phyloP scores from a whole-genome alignment of 1,139 yeast species.

The Yamadazyma kanchanaburiensis region DNA sequence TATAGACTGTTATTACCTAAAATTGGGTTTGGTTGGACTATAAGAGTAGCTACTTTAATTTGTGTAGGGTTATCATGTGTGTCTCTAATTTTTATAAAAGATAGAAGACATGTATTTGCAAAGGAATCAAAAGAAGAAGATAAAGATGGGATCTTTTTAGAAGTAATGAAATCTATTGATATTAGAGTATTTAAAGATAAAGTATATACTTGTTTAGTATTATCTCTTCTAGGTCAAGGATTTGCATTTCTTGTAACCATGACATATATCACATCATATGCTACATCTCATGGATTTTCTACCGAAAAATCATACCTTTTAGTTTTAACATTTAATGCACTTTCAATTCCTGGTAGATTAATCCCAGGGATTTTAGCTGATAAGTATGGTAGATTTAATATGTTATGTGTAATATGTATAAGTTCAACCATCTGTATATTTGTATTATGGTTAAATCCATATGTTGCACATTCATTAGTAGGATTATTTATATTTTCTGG shows the following conservation, averaged over 20 bases:
- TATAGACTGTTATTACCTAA: slow-evolving; percentile 42
- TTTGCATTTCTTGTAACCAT: slow-evolving; percentile 46
- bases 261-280: slow-evolving; percentile 51
- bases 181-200: slow-evolving; percentile 22
- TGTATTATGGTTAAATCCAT: slow-evolving; percentile 45
- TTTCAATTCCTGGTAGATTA: slow-evolving; percentile 47
- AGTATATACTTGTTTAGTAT: slow-evolving; percentile 23
- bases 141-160: slow-evolving; percentile 7
- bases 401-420: slow-evolving; percentile 39
- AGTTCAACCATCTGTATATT: slow-evolving; percentile 36
- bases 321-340: slow-evolving; percentile 42
- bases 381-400: slow-evolving; percentile 49
- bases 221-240: slow-evolving; percentile 30
- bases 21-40: slow-evolving; percentile 63
- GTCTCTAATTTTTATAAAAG: slow-evolving; percentile 39
- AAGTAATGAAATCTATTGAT: slow-evolving; percentile 23
- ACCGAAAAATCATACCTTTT: slow-evolving; percentile 41
- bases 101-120: slow-evolving; percentile 23
- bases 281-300: slow-evolving; percentile 39
- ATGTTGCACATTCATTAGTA: slow-evolving; percentile 16
- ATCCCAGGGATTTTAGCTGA: slow-evolving; percentile 50
- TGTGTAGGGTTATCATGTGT: slow-evolving; percentile 35
- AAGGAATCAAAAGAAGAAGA: slow-evolving; percentile 2
- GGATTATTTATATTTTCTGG: slow-evolving; percentile 27
- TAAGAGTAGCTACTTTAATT: slow-evolving; percentile 53